These are phyloP conservation scores for Tricholoma sp. DNA, from an alignment of 768 basidiomycete species.

Conservation along the genomic window DNA sequence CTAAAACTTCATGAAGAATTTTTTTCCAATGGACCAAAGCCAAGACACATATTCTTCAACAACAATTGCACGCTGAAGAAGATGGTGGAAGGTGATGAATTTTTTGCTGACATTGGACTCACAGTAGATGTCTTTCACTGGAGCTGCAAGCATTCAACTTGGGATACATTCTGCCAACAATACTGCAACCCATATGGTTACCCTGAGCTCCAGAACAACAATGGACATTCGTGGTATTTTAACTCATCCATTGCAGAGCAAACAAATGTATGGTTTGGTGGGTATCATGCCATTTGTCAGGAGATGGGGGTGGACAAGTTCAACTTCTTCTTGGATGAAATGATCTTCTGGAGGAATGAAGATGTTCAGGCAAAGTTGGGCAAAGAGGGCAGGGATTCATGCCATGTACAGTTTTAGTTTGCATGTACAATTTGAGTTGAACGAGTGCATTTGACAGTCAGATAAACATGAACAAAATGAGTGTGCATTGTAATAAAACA, in stretches of 20 bases:
- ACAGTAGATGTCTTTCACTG: constrained; percentile 34
- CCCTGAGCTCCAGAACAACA: constrained; percentile 25
- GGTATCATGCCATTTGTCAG: constrained; percentile 26
- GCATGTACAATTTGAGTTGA: not conserved
- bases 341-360: not conserved
- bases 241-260: constrained; percentile 40
- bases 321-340: constrained; percentile 31
- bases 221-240: constrained; percentile 32
- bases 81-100: constrained; percentile 15
- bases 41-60: constrained; percentile 23
- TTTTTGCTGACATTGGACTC: constrained; percentile 19
- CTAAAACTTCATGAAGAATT: constrained; percentile 18
- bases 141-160: constrained; percentile 26
- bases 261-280: constrained; percentile 38
- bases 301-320: constrained; percentile 29
- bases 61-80: constrained; percentile 34
- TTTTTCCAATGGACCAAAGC: constrained; percentile 4
- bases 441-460: not conserved
- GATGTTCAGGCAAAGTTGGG: not conserved
- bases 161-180: constrained; percentile 17
- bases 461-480: too few relatives aligned
- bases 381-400: not conserved
- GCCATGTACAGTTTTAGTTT: not conserved
- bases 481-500: too few relatives aligned
- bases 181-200: constrained; percentile 31